Evolutionary conservation across 1,284 basidiomycete species (phyloP), one percentile per base, ranked within the genome.

Genomic region (Microbotryum saponariae): DNA sequence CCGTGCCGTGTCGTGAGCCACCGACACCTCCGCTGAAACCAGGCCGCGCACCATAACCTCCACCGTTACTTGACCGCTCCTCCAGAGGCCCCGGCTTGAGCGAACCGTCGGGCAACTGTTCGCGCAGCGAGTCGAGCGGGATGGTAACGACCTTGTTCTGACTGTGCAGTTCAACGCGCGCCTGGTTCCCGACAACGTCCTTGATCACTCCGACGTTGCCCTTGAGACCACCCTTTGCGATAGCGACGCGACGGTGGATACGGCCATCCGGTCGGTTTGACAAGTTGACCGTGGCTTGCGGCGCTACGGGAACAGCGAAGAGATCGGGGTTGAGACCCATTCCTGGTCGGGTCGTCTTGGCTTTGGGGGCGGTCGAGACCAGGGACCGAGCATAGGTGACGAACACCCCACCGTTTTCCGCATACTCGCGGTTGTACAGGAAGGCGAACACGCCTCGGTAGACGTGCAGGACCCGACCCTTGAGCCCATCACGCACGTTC

Each of bases 361-460:
- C 81, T 14, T 82, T 78, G 2, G 93, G 91, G 2, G 92, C 91
- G 27, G 92, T 78, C 12, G 89, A 91, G 1, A 82, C 83, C 44
- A 94, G 79, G 2, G 85, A 84, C 37, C 87, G 83, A 4, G 88
- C 83, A 31, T 90, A 74, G 20, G 76, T 73, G 56, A 98, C 88
- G 72, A 94, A 99, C 25, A 97, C 87, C 62, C 96, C 96, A 27
- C 89, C 86, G 73, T 97, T 94, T 74, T 97, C 92, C 20, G 81
- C 74, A 64, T 90, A 81, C 58, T 97, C 92, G 48, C 93, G 87
- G 73, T 93, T 96, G 78, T 93, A 87, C 51, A 98, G 77, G 81
- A 97, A 99, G 6, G 89, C 91, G 73, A 87, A 94, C 76, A 90
- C 87, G 0, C 91, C 93, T 74, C 96, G 91, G 74, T 96, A 89